Conservation (phyloP, 495 filamentous ascomycete species). For the Penicillium mononematosum region DNA sequence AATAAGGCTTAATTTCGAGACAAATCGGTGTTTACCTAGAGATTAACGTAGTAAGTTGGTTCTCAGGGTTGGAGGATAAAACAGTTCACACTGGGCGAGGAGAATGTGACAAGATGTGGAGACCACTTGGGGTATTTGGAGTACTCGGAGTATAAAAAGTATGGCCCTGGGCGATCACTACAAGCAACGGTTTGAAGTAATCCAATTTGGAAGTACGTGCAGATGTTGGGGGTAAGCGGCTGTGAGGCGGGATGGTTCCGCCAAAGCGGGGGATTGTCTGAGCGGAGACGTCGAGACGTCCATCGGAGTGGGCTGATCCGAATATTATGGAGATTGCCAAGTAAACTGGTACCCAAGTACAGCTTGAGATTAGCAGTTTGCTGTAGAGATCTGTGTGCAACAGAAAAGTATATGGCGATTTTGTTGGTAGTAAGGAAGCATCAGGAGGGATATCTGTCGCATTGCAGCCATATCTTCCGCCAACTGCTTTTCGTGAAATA, state of each 20-base stretch:
- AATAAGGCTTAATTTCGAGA: not conserved
- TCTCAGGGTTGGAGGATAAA: not conserved
- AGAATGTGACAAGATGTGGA: not conserved
- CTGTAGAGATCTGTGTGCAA: no score
- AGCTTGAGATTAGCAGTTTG: not conserved
- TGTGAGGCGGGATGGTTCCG: constrained; percentile 4
- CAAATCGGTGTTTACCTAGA: not conserved
- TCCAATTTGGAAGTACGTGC: not conserved
- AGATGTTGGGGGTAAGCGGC: not conserved
- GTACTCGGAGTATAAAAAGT: not conserved
- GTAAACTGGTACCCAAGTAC: not conserved
- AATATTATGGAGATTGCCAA: not conserved
- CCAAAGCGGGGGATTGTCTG: not conserved
- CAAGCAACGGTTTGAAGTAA: not conserved
- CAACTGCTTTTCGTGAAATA: no score
- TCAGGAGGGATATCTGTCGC: no score
- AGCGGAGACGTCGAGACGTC: not conserved
- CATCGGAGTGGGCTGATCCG: not conserved
- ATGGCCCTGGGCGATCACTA: not conserved
- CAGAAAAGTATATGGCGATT: no score
- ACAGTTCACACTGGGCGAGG: not conserved
- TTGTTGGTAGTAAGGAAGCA: no score
- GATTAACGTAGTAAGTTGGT: not conserved
- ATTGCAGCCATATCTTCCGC: no score
- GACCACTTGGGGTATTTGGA: not conserved